Conservation (phyloP, 225 moss, liverwort and hornwort species). For the Straminergon stramineum region DNA sequence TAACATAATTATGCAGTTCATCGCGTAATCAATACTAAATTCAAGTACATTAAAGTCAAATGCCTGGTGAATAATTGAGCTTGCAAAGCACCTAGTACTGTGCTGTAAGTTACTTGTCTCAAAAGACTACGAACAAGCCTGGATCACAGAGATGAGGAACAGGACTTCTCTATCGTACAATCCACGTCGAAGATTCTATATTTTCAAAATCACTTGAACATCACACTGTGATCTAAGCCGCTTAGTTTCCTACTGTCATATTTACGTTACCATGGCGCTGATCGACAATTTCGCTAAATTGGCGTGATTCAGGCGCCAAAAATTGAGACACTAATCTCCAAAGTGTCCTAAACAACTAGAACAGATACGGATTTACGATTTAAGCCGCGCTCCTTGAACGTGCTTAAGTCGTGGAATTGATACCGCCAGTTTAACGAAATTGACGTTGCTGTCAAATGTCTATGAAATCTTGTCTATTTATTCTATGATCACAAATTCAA, state of each 20-base stretch:
- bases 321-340: background rate
- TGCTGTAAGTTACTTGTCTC: background rate
- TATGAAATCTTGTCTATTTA: background rate
- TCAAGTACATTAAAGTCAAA: background rate
- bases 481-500: background rate
- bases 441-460: background rate
- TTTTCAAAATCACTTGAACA: background rate
- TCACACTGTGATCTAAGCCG: background rate
- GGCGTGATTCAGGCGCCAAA: background rate
- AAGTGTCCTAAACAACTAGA: background rate
- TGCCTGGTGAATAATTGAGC: background rate
- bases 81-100: background rate
- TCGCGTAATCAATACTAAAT: background rate
- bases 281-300: background rate
- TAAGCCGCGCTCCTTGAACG: background rate
- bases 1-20: background rate
- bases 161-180: background rate
- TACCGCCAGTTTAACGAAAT: background rate
- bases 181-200: background rate
- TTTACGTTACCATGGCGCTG: background rate
- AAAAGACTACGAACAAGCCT: background rate
- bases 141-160: background rate
- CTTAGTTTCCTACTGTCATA: background rate
- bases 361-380: background rate
- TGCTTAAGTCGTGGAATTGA: background rate